Evolutionary conservation across 441 rosid species (phyloP).

Genomic region (Bruguiera hainesii): DNA sequence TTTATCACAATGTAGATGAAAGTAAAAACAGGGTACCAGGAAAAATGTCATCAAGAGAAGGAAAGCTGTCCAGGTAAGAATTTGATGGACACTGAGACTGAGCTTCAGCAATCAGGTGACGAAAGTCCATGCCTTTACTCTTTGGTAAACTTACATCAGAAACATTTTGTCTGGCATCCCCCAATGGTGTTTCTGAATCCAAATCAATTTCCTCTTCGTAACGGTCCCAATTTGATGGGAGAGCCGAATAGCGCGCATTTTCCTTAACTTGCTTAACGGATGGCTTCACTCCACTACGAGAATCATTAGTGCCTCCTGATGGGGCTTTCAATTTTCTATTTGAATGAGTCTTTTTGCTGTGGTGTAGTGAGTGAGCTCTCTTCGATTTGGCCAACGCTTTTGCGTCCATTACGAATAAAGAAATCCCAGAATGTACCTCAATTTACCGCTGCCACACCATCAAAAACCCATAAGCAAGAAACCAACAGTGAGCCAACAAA

Average conservation of each 20-base stretch:
- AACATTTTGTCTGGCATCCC: constrained; percentile 17
- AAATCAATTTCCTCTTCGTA: constrained; percentile 52
- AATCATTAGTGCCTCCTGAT: constrained; percentile 17
- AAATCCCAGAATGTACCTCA: neutral
- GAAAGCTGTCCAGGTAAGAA: constrained; percentile 30
- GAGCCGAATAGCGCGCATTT: constrained; percentile 33
- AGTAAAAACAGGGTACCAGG: constrained; percentile 40
- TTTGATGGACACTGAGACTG: constrained; percentile 38
- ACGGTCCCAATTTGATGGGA: constrained; percentile 82
- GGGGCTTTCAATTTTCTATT: constrained; percentile 38
- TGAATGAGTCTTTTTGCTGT: constrained; percentile 48
- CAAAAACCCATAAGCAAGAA: neutral
- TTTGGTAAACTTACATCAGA: constrained; percentile 47
- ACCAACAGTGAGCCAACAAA: neutral
- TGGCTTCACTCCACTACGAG: constrained; percentile 29
- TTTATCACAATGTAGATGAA: neutral
- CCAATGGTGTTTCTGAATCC: constrained; percentile 24
- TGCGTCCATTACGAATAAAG: constrained; percentile 46
- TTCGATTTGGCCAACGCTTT: constrained; percentile 78
- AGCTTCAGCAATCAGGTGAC: constrained; percentile 65
- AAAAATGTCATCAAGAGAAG: constrained; percentile 50
- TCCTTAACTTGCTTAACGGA: constrained; percentile 36
- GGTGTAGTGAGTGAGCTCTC: constrained; percentile 83
- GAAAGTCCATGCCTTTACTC: constrained; percentile 83
- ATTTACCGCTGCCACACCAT: constrained; percentile 11